Evolutionary conservation across 2,329 filamentous ascomycete genomes (phyloP), one percentile per base, ranked within the genome.

Genomic region (Penicillium sp.): DNA sequence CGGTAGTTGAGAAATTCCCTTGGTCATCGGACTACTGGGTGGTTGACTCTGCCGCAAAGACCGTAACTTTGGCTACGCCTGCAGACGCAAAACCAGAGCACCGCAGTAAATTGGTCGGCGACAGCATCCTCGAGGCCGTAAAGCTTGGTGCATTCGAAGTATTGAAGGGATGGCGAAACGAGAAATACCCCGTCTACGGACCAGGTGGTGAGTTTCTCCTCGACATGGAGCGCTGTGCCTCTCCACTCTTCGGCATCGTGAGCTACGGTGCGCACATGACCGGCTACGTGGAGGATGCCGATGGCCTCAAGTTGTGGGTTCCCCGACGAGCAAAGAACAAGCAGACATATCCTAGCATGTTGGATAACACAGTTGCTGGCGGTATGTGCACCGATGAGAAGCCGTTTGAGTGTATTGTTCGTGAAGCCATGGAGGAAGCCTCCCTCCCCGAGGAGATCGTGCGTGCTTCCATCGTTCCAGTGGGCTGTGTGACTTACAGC

Each of bases 341-440:
- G 80, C 86, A 90, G 64, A 97, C 92, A 0, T 99, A 93, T 70
- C 88, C 89, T 0, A 84, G 89, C n/a, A 93, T 97, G 81, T 81
- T 99, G 63, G 95, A 99, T 75, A 99, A 98, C 74, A 92, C 92
- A 1, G 95, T 96, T 7, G 95, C 93, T 0, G 91, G 91, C 3
- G 91, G 92, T 0, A 87, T 98, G 64, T 87, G 89, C 72, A 90
- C 91, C 0, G 89, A 88, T 14, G 93, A 97, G 73, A 82, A 82
- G 23, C 89, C 91, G 0, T 88, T 92, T 49, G 92, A 93, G 70
- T 92, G 89, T 72, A 78, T 96, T 52, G 83, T 97, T 21, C 86
- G 93, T 53, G 95, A 99, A 76, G 88, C 89, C 3, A 88, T 88
- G 62, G 95, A 99, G 76, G 95, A 99, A 73, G 96, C 95, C 1